These are phyloP conservation scores for Yarrowia osloensis DNA, from an alignment of 805 yeast genomes.

Conservation along the genomic window DNA sequence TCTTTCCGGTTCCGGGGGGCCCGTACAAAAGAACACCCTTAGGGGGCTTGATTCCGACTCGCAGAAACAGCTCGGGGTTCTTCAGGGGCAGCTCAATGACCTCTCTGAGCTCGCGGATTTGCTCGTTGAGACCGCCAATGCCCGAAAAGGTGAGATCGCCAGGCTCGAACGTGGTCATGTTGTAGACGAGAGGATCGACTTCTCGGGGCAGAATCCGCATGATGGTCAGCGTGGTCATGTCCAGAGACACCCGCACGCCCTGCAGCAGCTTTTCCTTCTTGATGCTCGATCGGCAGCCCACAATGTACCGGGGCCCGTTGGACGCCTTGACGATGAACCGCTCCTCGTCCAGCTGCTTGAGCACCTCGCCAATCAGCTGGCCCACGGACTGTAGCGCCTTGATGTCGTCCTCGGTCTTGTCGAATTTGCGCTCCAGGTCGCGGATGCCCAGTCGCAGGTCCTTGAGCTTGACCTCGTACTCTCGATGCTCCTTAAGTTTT, in stretches of 20 bases:
- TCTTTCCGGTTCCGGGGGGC: slow-evolving; percentile 98
- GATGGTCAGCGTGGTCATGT: slow-evolving; percentile 95
- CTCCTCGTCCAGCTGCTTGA: slow-evolving; percentile 93
- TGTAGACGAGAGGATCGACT: slow-evolving; percentile 96
- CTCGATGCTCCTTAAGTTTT: slow-evolving; percentile 87
- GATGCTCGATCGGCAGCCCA: slow-evolving; percentile 93
- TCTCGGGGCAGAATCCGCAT: slow-evolving; percentile 97
- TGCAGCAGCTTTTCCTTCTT: slow-evolving; percentile 79
- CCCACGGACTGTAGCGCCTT: slow-evolving; percentile 97
- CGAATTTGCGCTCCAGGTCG: slow-evolving; percentile 78
- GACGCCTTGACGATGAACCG: slow-evolving; percentile 93
- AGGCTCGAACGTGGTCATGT: slow-evolving; percentile 98
- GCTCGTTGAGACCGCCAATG: slow-evolving; percentile 95
- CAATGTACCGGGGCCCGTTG: slow-evolving; percentile 96
- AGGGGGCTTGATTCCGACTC: slow-evolving; percentile 99
- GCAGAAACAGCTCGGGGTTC: slow-evolving; percentile 90
- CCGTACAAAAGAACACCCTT: slow-evolving; percentile 96
- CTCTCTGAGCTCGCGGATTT: slow-evolving; percentile 93
- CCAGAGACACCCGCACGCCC: slow-evolving; percentile 95
- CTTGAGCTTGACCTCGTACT: slow-evolving; percentile 89
- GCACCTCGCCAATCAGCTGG: slow-evolving; percentile 93
- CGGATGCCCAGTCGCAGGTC: slow-evolving; percentile 80
- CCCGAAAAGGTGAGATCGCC: slow-evolving; percentile 94
- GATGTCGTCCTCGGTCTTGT: slow-evolving; percentile 94
- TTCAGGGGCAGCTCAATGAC: slow-evolving; percentile 96